Base-by-base conservation (phyloP, 1,284 basidiomycete species). In the Ceratobasidium papillatum region DNA sequence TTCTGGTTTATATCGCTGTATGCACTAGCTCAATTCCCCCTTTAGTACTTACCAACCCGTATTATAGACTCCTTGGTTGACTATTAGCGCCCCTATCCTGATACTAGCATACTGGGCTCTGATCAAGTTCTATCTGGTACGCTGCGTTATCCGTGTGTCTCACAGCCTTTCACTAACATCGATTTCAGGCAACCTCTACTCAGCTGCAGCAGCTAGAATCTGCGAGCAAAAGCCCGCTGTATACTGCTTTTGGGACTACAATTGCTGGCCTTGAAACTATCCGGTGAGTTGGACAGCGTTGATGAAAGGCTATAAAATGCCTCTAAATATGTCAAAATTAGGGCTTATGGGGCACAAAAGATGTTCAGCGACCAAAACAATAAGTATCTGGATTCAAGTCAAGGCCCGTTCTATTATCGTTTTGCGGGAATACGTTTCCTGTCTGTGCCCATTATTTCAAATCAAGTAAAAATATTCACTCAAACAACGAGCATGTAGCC, bases 181-280 rank as follows among this genome's bases (percentile, higher is more conserved):
- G 4, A 22, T 17, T 3, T 4, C 22, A 65, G 64, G 69, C 54
- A 11, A 68, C 72, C 5, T 68, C 56, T 2, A 72, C 58, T 54
- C 72, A 59, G 58, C 72, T 80, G 2, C 79, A 80, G 68, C 76
- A 76, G 27, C 74, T 80, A 1, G 76, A 74, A 3, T 77, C 78
- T 43, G 76, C 75, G 14, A 78, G 78, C 54, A 81, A 81, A 56
- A 79, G 78, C 11, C 80, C 80, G 3, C 45, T 81, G n/a, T 79
- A 80, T 62, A 78, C 79, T 2, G 59, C 74, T 11, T 81, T 81
- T 54, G 77, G 78, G 5, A 79, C 78, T 0, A 78, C 79, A 1
- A 69, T 81, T 11, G 73, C 77, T 5, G 80, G 80, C 12, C 76
- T 81, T 1, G 78, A 77, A 8, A 79, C 78, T n/a, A 80, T 81